phyloP scores from a whole-genome alignment of 2,329 filamentous ascomycete species.

The Eutypa lata region DNA sequence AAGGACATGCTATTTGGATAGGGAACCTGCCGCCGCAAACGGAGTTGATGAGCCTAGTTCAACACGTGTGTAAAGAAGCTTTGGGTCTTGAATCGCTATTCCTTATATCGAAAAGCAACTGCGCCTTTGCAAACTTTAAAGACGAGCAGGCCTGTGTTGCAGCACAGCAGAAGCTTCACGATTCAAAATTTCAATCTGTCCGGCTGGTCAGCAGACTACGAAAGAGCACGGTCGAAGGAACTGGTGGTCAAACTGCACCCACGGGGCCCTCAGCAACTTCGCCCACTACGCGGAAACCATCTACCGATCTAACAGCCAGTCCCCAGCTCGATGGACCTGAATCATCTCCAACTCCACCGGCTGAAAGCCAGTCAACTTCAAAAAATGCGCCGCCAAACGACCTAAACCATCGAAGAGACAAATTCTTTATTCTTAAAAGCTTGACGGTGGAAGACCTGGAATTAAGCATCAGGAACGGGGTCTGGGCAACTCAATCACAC shows the following conservation, averaged over 20 bases:
- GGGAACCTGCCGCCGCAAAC: slow-evolving; percentile 87
- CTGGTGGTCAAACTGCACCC: slow-evolving; percentile 47
- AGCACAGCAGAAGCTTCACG: slow-evolving; percentile 82
- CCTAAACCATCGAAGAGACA: slow-evolving; percentile 52
- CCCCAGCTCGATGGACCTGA: slow-evolving; percentile 9
- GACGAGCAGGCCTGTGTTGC: slow-evolving; percentile 71
- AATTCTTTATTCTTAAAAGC: slow-evolving; percentile 91
- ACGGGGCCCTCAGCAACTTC: slow-evolving; percentile 50
- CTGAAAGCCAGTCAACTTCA: slow-evolving; percentile 13
- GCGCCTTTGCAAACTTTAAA: slow-evolving; percentile 93
- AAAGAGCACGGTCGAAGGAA: slow-evolving; percentile 42
- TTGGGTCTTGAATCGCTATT: slow-evolving; percentile 83
- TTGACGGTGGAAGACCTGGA: slow-evolving; percentile 88
- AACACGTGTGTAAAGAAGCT: slow-evolving; percentile 82
- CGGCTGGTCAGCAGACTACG: slow-evolving; percentile 82
- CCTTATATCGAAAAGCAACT: slow-evolving; percentile 94
- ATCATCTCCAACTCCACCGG: slow-evolving; percentile 3
- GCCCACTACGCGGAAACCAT: slow-evolving; percentile 15
- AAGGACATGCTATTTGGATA: slow-evolving; percentile 90
- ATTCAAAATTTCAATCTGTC: slow-evolving; percentile 83
- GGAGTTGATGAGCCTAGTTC: slow-evolving; percentile 78
- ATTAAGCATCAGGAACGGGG: slow-evolving; percentile 77
- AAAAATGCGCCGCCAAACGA: slow-evolving; percentile 15
- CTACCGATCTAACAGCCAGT: slow-evolving; percentile 14
- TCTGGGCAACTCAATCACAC: slow-evolving; percentile 93